Conservation (phyloP, 139 green algal genomes). For the Monoraphidium neglectum region DNA sequence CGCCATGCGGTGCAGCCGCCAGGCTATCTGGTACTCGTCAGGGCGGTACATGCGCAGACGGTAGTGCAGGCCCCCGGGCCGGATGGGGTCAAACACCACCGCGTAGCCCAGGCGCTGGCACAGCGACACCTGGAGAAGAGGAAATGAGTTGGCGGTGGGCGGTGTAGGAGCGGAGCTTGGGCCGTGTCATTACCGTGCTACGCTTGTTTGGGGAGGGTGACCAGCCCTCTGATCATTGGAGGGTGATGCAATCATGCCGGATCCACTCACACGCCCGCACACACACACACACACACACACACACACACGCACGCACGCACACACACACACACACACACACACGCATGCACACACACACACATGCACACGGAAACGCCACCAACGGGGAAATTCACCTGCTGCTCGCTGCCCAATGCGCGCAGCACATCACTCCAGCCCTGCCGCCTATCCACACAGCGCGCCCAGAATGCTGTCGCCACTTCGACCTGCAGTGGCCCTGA, state of each 20-base stretch:
- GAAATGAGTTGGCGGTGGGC: neutral
- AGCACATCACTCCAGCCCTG: conserved; percentile 46
- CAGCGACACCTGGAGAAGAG: conserved; percentile 31
- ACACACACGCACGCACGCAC: no score
- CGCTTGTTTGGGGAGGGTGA: no score
- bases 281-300: no score
- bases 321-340: no score
- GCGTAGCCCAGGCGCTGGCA: conserved; percentile 52
- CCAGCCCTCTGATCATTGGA: no score
- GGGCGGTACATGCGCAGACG: conserved; percentile 55
- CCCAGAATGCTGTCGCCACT: conserved; percentile 53
- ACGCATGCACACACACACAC: no score
- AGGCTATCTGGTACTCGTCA: conserved; percentile 49
- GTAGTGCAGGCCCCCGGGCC: conserved; percentile 50
- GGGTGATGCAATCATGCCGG: no score
- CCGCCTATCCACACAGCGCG: conserved; percentile 27
- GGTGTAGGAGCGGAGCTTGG: neutral
- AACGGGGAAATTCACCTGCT: conserved; percentile 36
- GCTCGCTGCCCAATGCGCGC: conserved; percentile 38
- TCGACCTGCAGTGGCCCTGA: conserved; percentile 41
- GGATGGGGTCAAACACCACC: conserved; percentile 50
- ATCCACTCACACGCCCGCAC: no score
- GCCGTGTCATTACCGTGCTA: no score
- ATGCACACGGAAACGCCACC: no score
- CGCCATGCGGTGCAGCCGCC: conserved; percentile 52